Percentiles rank a stretch among this genome's conserved stretches.
phyloP scores from a whole-genome alignment of 768 basidiomycete species.

The Naganishia vishniacii region DNA sequence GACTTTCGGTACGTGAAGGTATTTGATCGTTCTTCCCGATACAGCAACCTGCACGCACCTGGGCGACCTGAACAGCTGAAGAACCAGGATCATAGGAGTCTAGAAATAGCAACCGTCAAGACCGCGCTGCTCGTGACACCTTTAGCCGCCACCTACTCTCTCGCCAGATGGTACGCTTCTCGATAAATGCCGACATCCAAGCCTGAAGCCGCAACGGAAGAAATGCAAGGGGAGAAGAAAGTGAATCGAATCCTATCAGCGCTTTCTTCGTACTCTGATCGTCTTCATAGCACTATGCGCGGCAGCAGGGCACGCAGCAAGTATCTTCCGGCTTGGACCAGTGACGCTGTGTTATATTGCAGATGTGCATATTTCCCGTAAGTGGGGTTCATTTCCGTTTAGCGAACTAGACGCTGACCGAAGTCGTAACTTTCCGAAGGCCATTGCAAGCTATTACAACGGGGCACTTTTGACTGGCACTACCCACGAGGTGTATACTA shows the following conservation, averaged over 20 bases:
- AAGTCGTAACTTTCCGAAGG: not conserved
- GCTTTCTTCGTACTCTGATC: not conserved
- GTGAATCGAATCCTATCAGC: not conserved
- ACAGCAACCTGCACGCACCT: no score
- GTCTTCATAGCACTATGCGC: not conserved
- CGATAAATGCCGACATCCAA: not conserved
- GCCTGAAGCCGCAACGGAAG: not conserved
- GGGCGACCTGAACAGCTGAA: no score
- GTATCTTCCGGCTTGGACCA: no score
- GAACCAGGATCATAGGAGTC: no score
- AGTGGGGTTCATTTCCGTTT: no score
- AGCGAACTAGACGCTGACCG: no score
- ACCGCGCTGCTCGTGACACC: not conserved
- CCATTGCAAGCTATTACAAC: not conserved
- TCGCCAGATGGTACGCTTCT: constrained; percentile 3
- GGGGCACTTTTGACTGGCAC: constrained; percentile 6
- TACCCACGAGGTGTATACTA: not conserved
- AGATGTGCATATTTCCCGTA: no score
- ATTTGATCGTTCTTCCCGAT: no score
- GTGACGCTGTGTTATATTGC: no score
- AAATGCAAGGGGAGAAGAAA: not conserved
- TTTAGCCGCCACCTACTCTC: not conserved
- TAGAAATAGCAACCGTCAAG: not conserved
- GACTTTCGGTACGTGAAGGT: not conserved
- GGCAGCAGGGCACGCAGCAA: not conserved